A percentile compares a stretch with the other conserved stretches of the same genome.
Evolutionary conservation across 495 filamentous ascomycete genomes (phyloP).

Genomic region (Hypoxylon trugodes): DNA sequence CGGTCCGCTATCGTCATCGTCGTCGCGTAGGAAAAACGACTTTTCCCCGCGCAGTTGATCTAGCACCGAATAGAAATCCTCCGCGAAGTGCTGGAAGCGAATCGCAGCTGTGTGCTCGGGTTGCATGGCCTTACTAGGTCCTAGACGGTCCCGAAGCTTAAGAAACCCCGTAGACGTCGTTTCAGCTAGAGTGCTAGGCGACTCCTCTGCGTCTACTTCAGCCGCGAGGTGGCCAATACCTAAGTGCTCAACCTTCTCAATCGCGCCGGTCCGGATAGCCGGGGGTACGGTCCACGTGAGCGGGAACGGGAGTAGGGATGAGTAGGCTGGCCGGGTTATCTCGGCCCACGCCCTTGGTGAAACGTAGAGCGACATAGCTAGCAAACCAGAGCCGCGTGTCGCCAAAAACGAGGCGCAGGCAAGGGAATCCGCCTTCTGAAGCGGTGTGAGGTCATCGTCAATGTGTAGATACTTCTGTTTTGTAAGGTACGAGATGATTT

Average conservation of each 20-base stretch:
- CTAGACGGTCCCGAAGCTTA: conserved; percentile 38
- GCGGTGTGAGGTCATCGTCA: conserved; percentile 66
- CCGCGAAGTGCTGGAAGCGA: conserved; percentile 71
- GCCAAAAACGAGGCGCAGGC: conserved; percentile 75
- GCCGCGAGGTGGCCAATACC: conserved; percentile 61
- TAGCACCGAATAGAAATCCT: conserved; percentile 73
- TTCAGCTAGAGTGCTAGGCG: conserved; percentile 39
- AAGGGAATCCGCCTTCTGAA: conserved; percentile 74
- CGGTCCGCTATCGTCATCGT: too few species aligned
- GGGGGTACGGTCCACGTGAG: conserved; percentile 82
- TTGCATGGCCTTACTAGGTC: conserved; percentile 41
- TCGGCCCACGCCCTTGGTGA: conserved; percentile 83
- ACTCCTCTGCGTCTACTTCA: conserved; percentile 41
- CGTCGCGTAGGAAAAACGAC: conserved; percentile 60
- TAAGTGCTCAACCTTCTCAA: conserved; percentile 74
- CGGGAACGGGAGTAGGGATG: conserved; percentile 79
- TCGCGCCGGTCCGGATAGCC: conserved; percentile 69
- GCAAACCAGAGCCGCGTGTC: conserved; percentile 68
- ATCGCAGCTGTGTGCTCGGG: conserved; percentile 68
- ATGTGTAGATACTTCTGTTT: conserved; percentile 67
- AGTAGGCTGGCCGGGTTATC: conserved; percentile 78
- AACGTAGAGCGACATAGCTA: conserved; percentile 86
- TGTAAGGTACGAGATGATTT: conserved; percentile 76
- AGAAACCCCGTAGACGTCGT: conserved; percentile 41
- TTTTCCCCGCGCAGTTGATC: conserved; percentile 64